These are phyloP conservation scores for Pseudogymnoascus destructans DNA, from an alignment of 2,329 filamentous ascomycete species.

Conservation along the genomic window DNA sequence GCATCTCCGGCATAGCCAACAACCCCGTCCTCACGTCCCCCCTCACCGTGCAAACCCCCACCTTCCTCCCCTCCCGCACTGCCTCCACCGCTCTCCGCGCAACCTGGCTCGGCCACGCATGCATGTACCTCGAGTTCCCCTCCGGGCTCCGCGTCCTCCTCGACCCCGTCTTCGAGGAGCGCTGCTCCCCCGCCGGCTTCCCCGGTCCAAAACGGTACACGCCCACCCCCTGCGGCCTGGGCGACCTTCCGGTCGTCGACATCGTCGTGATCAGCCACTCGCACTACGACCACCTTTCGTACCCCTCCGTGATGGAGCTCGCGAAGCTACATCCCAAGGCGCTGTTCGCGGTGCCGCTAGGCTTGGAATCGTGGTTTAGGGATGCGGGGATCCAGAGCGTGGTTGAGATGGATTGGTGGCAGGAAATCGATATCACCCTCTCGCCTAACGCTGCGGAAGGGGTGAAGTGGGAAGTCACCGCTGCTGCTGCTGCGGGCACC, in stretches of 20 bases:
- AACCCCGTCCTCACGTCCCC: constrained; percentile 47
- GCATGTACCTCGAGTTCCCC: constrained; percentile 85
- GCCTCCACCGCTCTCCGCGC: constrained; percentile 52
- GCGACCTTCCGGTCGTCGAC: constrained; percentile 65
- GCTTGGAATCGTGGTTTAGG: constrained; percentile 72
- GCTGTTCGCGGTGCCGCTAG: constrained; percentile 80
- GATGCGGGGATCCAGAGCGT: constrained; percentile 58
- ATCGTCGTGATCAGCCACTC: constrained; percentile 43
- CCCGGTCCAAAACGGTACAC: constrained; percentile 69
- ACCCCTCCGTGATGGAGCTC: constrained; percentile 60
- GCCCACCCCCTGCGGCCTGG: constrained; percentile 58
- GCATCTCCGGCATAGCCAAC: constrained; percentile 18
- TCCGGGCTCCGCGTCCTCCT: constrained; percentile 78
- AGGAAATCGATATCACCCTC: constrained; percentile 61
- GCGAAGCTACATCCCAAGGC: constrained; percentile 58
- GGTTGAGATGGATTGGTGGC: constrained; percentile 94
- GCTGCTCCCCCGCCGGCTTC: constrained; percentile 64
- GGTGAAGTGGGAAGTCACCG: constrained; percentile 15
- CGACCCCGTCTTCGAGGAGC: constrained; percentile 82
- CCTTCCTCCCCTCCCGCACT: constrained; percentile 42
- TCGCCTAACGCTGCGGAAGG: constrained; percentile 27
- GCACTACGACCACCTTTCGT: constrained; percentile 86
- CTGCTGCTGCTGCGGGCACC: constrained; percentile 19
- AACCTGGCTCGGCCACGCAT: constrained; percentile 92
- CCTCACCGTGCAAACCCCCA: constrained; percentile 44